phyloP scores from a whole-genome alignment of 768 basidiomycete genomes.

The Calvatia gigantea region DNA sequence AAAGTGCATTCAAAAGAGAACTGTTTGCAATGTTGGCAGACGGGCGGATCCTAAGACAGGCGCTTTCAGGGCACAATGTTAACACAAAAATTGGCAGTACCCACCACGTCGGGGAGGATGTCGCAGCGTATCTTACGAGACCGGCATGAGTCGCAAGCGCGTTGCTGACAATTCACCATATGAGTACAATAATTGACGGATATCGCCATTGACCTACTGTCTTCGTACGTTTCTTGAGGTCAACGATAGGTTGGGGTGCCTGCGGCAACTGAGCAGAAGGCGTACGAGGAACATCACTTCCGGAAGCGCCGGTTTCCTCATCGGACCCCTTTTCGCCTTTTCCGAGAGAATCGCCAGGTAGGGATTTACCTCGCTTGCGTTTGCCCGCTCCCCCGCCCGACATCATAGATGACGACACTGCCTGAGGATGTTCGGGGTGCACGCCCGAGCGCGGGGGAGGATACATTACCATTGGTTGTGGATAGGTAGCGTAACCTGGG shows the following conservation, averaged over 20 bases:
- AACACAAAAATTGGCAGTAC: constrained; percentile 4
- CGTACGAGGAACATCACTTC: constrained; percentile 39
- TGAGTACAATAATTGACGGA: constrained; percentile 8
- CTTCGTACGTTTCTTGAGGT: constrained; percentile 86
- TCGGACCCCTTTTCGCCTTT: constrained; percentile 55
- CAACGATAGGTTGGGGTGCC: constrained; percentile 33
- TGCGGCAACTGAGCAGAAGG: constrained; percentile 24
- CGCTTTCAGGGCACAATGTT: constrained; percentile 3
- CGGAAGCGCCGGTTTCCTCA: constrained; percentile 53
- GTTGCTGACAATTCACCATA: constrained; percentile 34
- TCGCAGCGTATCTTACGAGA: constrained; percentile 95
- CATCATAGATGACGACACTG: constrained; percentile 28
- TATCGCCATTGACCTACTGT: constrained; percentile 44
- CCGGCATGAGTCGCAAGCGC: constrained; percentile 90
- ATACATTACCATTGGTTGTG: constrained; percentile 73
- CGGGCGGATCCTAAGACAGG: constrained; percentile 52
- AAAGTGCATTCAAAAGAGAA: constrained; percentile 94
- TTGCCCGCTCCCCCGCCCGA: constrained; percentile 41
- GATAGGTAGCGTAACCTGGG: constrained; percentile 60
- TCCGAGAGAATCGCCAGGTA: constrained; percentile 27
- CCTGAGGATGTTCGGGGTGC: constrained; percentile 33
- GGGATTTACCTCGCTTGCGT: constrained; percentile 57
- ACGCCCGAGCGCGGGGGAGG: constrained; percentile 37
- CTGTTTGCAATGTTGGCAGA: constrained; percentile 94
- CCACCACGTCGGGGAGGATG: constrained; percentile 62